Base-by-base conservation (phyloP, 495 filamentous ascomycete genomes). In the Hypoxylon fragiforme region DNA sequence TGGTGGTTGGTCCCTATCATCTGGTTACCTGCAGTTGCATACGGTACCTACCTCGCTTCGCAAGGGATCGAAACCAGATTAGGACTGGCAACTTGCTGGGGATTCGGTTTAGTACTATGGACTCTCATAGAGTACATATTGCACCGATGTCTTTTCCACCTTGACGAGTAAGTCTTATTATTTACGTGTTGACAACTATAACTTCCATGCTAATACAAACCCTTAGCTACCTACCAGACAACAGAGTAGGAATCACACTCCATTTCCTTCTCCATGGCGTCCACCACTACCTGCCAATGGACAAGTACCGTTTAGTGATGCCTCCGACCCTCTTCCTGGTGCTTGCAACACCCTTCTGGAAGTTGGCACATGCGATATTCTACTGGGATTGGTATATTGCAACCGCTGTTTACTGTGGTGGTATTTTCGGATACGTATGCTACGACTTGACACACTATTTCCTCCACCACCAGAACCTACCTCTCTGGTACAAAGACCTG, bases 371-470 rank as follows among this genome's bases (percentile, higher is more conserved):
- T 47, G 62, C 81, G 2, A 67, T 97, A 41, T 90, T 97, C 70
- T 90, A 69, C 70, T 95, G 83, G 69, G 80, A 96, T 69, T 96
- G 90, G 91, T 78, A 85, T 69, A 80, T 88, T 2, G 95, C 83
- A 14, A 80, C 84, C 2, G 77, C 84, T 2, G 85, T 88, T 3
- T 97, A 79, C 76, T 92, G 86, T 65, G 95, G 95, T 21, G 95
- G 91, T 47, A 84, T 99, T 39, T 95, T 95, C 59, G 95, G 95
- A 19, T 99, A 97, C 66, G 81, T 96, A 44, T 89, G 86, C 74
- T 99, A 99, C 75, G 95, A 99, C 66, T 53, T 96, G 75, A 97
- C 94, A 11, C 95, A 99, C 71, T 99, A 97, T 74, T 97, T 97
- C 81, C 83, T 99, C n/a, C 95, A 99, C 70, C 95, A 99, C 72